Evolutionary conservation across 768 basidiomycete genomes (phyloP).

Genomic region (Psilocybe tampanensis): DNA sequence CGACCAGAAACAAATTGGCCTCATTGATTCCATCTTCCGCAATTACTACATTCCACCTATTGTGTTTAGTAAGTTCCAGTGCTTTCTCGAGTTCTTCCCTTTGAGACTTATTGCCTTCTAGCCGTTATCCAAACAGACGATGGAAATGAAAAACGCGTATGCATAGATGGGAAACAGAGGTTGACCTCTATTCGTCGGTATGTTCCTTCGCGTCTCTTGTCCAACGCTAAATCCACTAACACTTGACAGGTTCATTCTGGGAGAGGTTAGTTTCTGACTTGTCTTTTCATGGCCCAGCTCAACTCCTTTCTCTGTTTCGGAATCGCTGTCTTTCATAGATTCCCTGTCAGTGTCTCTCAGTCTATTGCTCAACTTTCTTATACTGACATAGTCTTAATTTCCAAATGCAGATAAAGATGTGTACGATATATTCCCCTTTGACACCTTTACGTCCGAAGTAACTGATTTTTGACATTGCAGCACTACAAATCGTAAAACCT

Average conservation of each 20-base stretch:
- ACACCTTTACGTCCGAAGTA: not conserved
- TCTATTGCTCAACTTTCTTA: no score
- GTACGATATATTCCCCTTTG: constrained; percentile 13
- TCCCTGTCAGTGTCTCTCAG: constrained; percentile 35
- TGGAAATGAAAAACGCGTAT: constrained; percentile 47
- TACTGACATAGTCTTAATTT: no score
- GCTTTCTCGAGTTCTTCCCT: not conserved
- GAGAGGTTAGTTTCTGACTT: constrained; percentile 44
- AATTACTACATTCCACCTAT: constrained; percentile 71
- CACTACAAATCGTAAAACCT: constrained; percentile 23
- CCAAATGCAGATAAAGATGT: constrained; percentile 26
- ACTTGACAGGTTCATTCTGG: constrained; percentile 51
- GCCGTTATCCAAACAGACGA: constrained; percentile 41
- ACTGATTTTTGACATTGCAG: constrained; percentile 8
- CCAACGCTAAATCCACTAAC: not conserved
- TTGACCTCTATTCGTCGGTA: constrained; percentile 67
- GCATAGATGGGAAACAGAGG: constrained; percentile 77
- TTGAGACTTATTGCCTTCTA: constrained; percentile 19
- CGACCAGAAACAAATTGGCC: constrained; percentile 56
- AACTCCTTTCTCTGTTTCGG: not conserved
- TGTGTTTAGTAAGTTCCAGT: constrained; percentile 53
- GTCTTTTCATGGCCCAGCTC: not conserved
- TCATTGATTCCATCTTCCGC: constrained; percentile 66
- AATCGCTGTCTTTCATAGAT: constrained; percentile 32
- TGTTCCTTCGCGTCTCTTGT: not conserved